Evolutionary conservation across 805 yeast genomes (phyloP), one percentile per base, ranked within the genome.

Genomic region (Jamesozyma rosinii): DNA sequence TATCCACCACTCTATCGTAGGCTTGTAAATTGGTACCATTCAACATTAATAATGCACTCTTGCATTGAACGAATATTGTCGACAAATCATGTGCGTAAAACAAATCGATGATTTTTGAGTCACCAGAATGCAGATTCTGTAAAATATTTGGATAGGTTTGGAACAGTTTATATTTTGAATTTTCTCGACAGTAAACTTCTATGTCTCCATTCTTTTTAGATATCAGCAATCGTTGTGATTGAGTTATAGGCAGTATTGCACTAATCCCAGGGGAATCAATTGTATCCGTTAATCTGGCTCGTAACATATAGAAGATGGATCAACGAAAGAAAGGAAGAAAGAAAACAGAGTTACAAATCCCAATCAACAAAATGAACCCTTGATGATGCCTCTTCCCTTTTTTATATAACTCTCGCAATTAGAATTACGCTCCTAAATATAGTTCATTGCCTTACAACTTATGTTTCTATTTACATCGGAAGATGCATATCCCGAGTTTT

Each of bases 1-100:
- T 56, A 43, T 62, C 66, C 14, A 54, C 48, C 9, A 62, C 53
- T 43, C 52, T 49, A 42, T 62, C 66, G 46, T 55, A 62, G n/a
- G 53, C 49, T 27, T 53, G 58, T 43, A 62, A 45, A 40, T 61
- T 62, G 1, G 58, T 48, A 40, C 61, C 51, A 42, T 59, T 60
- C 22, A 61, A 45, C 26, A 62, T 34, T 3, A 54, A 46, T 2
- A 61, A 40, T 11, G 51, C 48, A 34, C 51, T 54, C 17, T 53
- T 53, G 40, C 58, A 55, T 39, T 50, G 49, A 5, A 55, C 57
- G 42, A 62, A 59, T 1, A 62, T 53, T 1, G 64, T 62, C 1
- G 55, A 49, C 20, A 62, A 38, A 19, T 46, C 50, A 17, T 49
- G 47, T 1, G 63, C 51, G 38, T 55, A 52, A 9, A 52, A 48